These are phyloP conservation scores for Saccharum hybrid DNA, from an alignment of 202 grass and related monocot genomes.

Conservation along the genomic window DNA sequence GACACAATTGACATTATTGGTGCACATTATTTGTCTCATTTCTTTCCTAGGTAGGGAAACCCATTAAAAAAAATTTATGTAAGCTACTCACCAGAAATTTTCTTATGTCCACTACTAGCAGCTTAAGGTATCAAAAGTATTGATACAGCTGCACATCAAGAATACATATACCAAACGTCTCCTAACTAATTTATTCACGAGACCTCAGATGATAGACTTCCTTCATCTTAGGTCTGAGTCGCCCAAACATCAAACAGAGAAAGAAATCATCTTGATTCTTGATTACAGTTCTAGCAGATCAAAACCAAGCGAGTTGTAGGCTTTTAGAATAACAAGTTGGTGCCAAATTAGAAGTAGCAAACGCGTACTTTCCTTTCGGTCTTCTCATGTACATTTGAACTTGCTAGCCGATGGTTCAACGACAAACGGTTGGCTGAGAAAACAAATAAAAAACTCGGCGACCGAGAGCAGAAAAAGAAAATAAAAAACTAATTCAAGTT, in stretches of 20 bases:
- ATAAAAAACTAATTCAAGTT: background rate
- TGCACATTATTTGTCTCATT: background rate
- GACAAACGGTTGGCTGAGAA: conserved; percentile 23
- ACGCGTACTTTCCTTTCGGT: background rate
- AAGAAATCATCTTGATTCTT: background rate
- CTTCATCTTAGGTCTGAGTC: background rate
- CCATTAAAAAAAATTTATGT: background rate
- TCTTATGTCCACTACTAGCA: background rate
- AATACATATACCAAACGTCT: background rate
- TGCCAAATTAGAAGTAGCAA: conserved; percentile 19
- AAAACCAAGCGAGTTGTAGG: background rate
- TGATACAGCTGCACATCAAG: background rate
- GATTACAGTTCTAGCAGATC: background rate
- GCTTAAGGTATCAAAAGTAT: background rate
- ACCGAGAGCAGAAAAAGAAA: no score
- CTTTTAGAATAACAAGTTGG: background rate
- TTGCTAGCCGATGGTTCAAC: background rate
- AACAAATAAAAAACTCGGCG: background rate
- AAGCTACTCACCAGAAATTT: background rate
- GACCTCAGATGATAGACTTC: background rate
- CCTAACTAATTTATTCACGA: conserved; percentile 18
- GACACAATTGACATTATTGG: background rate
- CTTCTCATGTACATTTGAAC: conserved; percentile 11
- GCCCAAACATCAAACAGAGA: conserved; percentile 1
- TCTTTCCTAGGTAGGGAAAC: background rate